Evolutionary conservation across 495 filamentous ascomycete species (phyloP), one percentile per base, ranked within the genome.

Genomic region (Hyaloscypha hepaticicola): DNA sequence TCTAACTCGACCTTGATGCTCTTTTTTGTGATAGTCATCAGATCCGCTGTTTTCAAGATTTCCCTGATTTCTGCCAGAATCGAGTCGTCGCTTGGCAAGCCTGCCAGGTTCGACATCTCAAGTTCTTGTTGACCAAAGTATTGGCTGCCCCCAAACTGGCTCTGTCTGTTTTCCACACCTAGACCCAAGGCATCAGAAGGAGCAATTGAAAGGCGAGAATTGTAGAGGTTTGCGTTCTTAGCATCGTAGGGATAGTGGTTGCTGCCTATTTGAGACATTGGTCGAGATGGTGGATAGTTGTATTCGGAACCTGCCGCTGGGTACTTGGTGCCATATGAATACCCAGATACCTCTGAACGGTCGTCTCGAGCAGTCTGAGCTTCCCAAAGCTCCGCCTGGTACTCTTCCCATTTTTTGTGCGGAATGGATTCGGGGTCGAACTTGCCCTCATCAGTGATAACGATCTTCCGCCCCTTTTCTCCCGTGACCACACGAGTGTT

Each of bases 21-120:
- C 86, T 98, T 99, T 88, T 99, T 99, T 66, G 96, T 98, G 29
- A 98, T 90, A 11, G 80, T 91, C 95, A 99, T 99, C 70, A 99
- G 79, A 79, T 99, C 96, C 1, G 92, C 92, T 2, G 90, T 93
- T 66, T 87, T 81, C 55, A 99, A 78, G 60, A 99, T 96, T 69
- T 97, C 93, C 48, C 95, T 81, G 62, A 99, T 98, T 81, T 99
- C 96, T 1, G 91, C 88, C 55, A 98, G 78, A 55, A 99, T 81
- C 22, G 91, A 88, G 74, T 99, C 95, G 66, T 99, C 95, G 65
- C 78, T 88, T 1, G 95, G 95, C 69, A 96, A 75, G 21, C 85
- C 82, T 22, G 82, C 80, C 31, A 88, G 71, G 66, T 83, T 88
- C 6, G 88, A 70, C 74, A 93, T 90, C 67, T 90, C 84, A 75